phyloP scores from a whole-genome alignment of 164 flowering plant species.

The Vitis cinerea region DNA sequence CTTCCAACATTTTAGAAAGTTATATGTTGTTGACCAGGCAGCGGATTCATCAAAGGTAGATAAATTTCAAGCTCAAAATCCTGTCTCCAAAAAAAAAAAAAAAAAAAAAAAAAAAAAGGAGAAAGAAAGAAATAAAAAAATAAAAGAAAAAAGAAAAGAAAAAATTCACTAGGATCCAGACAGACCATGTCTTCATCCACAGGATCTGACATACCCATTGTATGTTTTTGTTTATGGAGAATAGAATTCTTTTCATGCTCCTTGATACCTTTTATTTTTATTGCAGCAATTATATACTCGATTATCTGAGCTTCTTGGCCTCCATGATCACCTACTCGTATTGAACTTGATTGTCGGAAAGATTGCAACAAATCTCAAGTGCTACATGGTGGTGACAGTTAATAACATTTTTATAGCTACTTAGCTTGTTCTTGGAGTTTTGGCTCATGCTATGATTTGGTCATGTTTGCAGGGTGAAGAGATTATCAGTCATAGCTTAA shows the following conservation, averaged over 20 bases:
- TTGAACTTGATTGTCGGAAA: slow-evolving; percentile 91
- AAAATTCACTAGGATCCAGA: too few species aligned
- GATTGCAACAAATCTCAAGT: slow-evolving; percentile 94
- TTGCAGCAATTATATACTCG: slow-evolving; percentile 99
- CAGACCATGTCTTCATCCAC: too few species aligned
- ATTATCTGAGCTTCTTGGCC: slow-evolving; percentile 93
- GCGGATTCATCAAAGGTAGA: slow-evolving; percentile 94
- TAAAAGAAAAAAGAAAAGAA: too few species aligned
- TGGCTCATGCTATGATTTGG: neutral
- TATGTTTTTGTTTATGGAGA: neutral
- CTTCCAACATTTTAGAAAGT: slow-evolving; percentile 92
- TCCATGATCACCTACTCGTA: slow-evolving; percentile 78
- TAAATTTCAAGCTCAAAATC: neutral
- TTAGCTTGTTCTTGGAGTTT: neutral
- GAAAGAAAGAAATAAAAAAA: too few species aligned
- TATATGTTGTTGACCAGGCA: slow-evolving; percentile 97
- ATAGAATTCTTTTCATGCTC: neutral
- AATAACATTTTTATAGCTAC: neutral
- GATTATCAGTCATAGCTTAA: slow-evolving; percentile 88
- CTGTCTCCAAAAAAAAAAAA: too few species aligned
- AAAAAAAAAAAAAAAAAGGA: too few species aligned
- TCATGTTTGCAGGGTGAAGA: slow-evolving; percentile 71
- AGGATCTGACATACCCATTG: too few species aligned
- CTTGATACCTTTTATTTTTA: slow-evolving; percentile 25
- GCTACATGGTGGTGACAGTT: slow-evolving; percentile 72